phyloP scores from a whole-genome alignment of 2,329 filamentous ascomycete species.

The Aspergillus sp. region DNA sequence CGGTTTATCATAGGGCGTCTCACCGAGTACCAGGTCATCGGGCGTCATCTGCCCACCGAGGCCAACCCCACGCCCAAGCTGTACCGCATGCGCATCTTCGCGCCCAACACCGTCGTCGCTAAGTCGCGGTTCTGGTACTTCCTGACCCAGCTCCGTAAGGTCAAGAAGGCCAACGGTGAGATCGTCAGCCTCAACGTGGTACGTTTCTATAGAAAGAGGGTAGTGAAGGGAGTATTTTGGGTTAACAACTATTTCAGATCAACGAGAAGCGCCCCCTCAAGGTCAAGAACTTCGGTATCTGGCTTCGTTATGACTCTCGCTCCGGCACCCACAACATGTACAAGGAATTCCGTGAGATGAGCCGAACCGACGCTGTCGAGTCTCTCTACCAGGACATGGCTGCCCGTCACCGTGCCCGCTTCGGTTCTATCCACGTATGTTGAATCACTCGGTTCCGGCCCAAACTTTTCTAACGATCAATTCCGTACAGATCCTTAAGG shows the following conservation, averaged over 20 bases:
- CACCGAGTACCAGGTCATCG: constrained; percentile 99
- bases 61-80: constrained; percentile 95
- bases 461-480: constrained; percentile 9
- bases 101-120: constrained; percentile 94
- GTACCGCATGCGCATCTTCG: constrained; percentile 99
- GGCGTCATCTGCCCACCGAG: constrained; percentile 97
- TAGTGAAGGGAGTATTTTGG: constrained; percentile 7
- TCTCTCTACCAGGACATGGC: constrained; percentile 99
- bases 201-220: constrained; percentile 44
- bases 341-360: constrained; percentile 99
- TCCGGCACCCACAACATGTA: constrained; percentile 99
- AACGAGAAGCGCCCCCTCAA: constrained; percentile 98
- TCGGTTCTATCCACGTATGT: constrained; percentile 97
- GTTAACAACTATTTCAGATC: constrained; percentile 61
- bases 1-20: constrained; percentile 75
- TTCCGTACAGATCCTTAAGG: constrained; percentile 80
- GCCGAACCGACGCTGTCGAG: constrained; percentile 91
- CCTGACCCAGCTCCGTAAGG: constrained; percentile 97
- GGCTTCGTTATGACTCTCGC: constrained; percentile 99
- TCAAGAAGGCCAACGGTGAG: constrained; percentile 99
- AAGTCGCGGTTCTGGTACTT: constrained; percentile 99
- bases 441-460: neutral
- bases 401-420: constrained; percentile 95
- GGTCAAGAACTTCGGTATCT: constrained; percentile 99
- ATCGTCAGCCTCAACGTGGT: constrained; percentile 96